Evolutionary conservation across 2,329 filamentous ascomycete species (phyloP).

Genomic region (Sarocladium oryzae): DNA sequence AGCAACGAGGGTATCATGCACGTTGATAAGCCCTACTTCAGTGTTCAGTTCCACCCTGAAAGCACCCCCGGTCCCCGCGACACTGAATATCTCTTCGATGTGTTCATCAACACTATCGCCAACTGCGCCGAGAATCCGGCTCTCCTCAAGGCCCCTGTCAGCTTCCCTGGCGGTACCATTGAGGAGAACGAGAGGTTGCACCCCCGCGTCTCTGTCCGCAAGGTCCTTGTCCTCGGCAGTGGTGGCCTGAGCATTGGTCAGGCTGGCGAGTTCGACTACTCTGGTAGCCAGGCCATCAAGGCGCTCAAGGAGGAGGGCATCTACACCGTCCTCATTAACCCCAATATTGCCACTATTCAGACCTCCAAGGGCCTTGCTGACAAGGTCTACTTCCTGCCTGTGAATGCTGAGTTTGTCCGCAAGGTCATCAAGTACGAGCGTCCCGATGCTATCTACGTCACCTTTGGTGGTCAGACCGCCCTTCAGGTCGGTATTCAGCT

Average conservation of each 20-base stretch:
- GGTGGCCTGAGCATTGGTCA: conserved; percentile 96
- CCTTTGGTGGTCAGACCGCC: conserved; percentile 95
- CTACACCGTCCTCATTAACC: conserved; percentile 97
- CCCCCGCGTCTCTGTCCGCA: conserved; percentile 80
- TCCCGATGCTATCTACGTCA: conserved; percentile 94
- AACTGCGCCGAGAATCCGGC: conserved; percentile 61
- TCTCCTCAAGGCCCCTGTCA: conserved; percentile 65
- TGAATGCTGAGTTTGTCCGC: conserved; percentile 93
- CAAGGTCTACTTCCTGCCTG: conserved; percentile 97
- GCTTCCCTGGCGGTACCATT: conserved; percentile 78
- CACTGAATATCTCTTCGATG: conserved; percentile 94
- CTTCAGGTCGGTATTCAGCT: conserved; percentile 95
- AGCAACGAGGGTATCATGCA: conserved; percentile 98
- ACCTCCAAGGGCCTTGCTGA: conserved; percentile 96
- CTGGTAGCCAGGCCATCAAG: conserved; percentile 96
- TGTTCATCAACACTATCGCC: conserved; percentile 83
- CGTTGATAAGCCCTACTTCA: conserved; percentile 81
- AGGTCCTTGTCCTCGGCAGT: conserved; percentile 88
- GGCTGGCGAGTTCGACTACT: conserved; percentile 98
- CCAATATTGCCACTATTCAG: conserved; percentile 97
- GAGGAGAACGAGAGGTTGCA: conserved; percentile 72
- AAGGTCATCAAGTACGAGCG: conserved; percentile 95
- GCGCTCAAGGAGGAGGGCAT: conserved; percentile 96
- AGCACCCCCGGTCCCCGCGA: conserved; percentile 92
- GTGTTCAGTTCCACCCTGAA: conserved; percentile 98